Evolutionary conservation across 305 asterid species (phyloP), one percentile per base, ranked within the genome.

Genomic region (Euphrasia arctica): DNA sequence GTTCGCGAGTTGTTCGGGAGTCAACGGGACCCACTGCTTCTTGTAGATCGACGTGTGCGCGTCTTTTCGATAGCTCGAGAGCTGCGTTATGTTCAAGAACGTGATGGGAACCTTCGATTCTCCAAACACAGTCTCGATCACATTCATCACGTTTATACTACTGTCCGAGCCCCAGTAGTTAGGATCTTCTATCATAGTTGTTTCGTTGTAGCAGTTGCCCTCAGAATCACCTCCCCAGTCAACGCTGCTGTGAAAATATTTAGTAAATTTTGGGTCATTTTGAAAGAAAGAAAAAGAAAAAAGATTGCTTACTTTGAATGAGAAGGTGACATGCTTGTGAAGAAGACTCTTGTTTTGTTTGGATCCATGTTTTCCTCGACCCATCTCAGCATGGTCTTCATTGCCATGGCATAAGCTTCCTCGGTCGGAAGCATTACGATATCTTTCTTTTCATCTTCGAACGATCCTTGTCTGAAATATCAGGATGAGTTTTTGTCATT

Each of bases 311-410:
- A 86, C 95, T 72, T 77, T 77, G 32, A 67, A 68, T 86, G 95
- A 3, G 82, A 76, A 62, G 95, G 95, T 4, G 95, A 86, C 95
- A 86, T 86, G 83, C 87, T 82, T 8, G 95, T 80, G 83, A 86
- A 86, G 52, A 86, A 86, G 8, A 79, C 89, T 68, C 91, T 72
- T 4, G 83, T 80, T 47, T 61, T 77, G 4, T 77, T 74, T 2
- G 72, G 74, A 69, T 86, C 83, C 89, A 82, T 82, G 51, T 86
- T 84, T 54, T 70, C 71, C 64, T 79, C 72, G 2, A 79, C 80
- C 95, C 95, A 86, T 69, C 77, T 66, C 55, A 86, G 0, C 89
- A 86, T 76, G 74, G 75, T 77, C 14, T 79, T 75, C 83, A 86
- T 75, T 5, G 82, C 95, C 84, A 86, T 72, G 1, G 59, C 70